A percentile compares a stretch with the other conserved stretches of the same genome.
Conservation (phyloP, 352 stramenopile species). For the Albugo laibachii region DNA sequence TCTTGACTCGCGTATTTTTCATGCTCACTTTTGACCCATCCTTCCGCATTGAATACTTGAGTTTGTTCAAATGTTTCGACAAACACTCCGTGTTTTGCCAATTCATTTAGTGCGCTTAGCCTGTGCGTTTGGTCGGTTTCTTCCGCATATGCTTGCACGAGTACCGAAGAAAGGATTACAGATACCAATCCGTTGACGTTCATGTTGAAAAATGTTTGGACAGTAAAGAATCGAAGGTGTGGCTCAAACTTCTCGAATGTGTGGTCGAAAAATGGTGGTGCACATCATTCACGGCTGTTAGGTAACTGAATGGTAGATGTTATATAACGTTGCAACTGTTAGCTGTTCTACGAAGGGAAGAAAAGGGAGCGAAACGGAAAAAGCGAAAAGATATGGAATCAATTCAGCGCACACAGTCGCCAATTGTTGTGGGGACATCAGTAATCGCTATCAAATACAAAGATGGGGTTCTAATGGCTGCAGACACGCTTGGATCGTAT, state of each 20-base stretch:
- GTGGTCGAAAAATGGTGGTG: too few species aligned
- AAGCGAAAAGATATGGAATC: slow-evolving; percentile 21
- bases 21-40: slow-evolving; percentile 64
- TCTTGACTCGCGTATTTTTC: slow-evolving; percentile 67
- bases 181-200: neutral
- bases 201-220: too few species aligned
- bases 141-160: neutral
- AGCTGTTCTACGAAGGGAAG: too few species aligned
- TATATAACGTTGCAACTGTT: too few species aligned
- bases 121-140: slow-evolving; percentile 1
- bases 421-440: slow-evolving; percentile 96
- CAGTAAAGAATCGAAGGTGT: too few species aligned
- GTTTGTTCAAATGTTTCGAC: slow-evolving; percentile 56
- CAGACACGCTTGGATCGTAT: slow-evolving; percentile 96
- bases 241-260: too few species aligned
- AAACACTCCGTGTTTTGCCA: slow-evolving; percentile 33
- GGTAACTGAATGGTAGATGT: too few species aligned
- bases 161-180: neutral
- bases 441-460: slow-evolving; percentile 93
- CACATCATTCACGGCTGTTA: too few species aligned
- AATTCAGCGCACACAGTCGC: slow-evolving; percentile 74
- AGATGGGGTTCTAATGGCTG: slow-evolving; percentile 92
- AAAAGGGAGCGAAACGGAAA: neutral
- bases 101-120: slow-evolving; percentile 4
- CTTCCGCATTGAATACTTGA: neutral